Evolutionary conservation across 2,329 filamentous ascomycete genomes (phyloP).

Genomic region (Colletotrichum scovillei): DNA sequence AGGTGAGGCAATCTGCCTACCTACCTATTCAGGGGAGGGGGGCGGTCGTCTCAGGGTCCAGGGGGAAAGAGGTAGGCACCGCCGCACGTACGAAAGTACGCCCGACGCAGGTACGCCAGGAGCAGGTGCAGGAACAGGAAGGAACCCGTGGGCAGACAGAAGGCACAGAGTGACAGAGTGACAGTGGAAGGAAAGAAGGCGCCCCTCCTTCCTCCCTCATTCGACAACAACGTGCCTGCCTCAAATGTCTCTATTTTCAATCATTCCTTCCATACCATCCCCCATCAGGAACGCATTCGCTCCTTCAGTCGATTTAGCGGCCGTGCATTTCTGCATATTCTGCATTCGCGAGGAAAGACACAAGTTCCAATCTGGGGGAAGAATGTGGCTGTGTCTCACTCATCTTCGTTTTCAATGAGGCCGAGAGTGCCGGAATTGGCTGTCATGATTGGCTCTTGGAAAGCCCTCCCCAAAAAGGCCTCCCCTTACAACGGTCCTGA

Average conservation of each 20-base stretch:
- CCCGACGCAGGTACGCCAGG: not conserved
- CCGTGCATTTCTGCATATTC: not conserved
- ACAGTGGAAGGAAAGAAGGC: not conserved
- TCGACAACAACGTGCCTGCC: not conserved
- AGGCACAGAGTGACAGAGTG: no score
- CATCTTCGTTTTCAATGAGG: slow-evolving; percentile 2
- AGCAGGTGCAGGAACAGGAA: slow-evolving; percentile 3
- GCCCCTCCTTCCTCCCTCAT: not conserved
- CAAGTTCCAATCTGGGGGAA: not conserved
- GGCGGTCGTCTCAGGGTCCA: slow-evolving; percentile 28
- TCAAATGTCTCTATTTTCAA: no score
- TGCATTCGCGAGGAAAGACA: not conserved
- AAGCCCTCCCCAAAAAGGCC: not conserved
- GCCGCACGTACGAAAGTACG: not conserved
- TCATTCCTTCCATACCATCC: not conserved
- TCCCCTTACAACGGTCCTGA: not conserved
- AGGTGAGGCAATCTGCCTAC: slow-evolving; percentile 28
- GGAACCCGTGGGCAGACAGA: not conserved
- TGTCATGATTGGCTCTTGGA: slow-evolving; percentile 10
- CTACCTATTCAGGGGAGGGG: slow-evolving; percentile 26
- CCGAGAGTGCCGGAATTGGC: slow-evolving; percentile 25
- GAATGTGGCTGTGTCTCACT: slow-evolving; percentile 35
- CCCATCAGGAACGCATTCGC: not conserved
- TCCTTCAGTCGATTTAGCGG: not conserved
- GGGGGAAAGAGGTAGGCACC: not conserved